phyloP scores from a whole-genome alignment of 371 early-diverging fungal genomes.

The Chytridiales sp. region DNA sequence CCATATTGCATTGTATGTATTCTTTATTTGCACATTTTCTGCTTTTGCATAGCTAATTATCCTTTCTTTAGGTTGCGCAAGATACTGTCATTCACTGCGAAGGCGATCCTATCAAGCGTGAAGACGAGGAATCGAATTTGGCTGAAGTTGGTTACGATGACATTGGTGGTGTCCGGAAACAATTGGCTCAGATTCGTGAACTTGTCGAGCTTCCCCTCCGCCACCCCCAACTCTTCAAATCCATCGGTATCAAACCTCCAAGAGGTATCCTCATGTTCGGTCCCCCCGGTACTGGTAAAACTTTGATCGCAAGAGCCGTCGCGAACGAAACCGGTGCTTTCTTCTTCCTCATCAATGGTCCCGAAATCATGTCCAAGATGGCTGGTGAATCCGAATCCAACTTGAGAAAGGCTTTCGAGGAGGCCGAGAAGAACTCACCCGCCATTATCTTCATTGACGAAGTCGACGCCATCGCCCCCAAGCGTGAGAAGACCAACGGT shows the following conservation, averaged over 20 bases:
- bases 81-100: slow-evolving; percentile 98
- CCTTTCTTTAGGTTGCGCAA: slow-evolving; percentile 71
- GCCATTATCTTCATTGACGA: slow-evolving; percentile 99
- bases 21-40: neutral
- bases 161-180: slow-evolving; percentile 98
- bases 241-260: slow-evolving; percentile 99
- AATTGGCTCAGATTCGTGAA: slow-evolving; percentile 99
- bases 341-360: slow-evolving; percentile 98
- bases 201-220: slow-evolving; percentile 98
- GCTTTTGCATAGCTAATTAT: neutral
- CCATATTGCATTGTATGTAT: slow-evolving; percentile 93
- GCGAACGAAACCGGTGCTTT: slow-evolving; percentile 90
- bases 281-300: slow-evolving; percentile 96
- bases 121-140: slow-evolving; percentile 94
- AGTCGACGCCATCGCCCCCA: slow-evolving; percentile 97
- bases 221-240: slow-evolving; percentile 96
- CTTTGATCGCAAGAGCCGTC: slow-evolving; percentile 73
- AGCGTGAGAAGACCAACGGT: slow-evolving; percentile 99
- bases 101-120: slow-evolving; percentile 97
- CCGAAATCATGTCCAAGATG: slow-evolving; percentile 99
- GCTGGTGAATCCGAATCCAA: slow-evolving; percentile 99
- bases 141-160: slow-evolving; percentile 99
- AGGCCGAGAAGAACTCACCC: slow-evolving; percentile 98
- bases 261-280: slow-evolving; percentile 97
- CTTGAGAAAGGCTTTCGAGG: slow-evolving; percentile 98